Conservation (phyloP, 352 stramenopile species). For the Phytopythium boreale region DNA sequence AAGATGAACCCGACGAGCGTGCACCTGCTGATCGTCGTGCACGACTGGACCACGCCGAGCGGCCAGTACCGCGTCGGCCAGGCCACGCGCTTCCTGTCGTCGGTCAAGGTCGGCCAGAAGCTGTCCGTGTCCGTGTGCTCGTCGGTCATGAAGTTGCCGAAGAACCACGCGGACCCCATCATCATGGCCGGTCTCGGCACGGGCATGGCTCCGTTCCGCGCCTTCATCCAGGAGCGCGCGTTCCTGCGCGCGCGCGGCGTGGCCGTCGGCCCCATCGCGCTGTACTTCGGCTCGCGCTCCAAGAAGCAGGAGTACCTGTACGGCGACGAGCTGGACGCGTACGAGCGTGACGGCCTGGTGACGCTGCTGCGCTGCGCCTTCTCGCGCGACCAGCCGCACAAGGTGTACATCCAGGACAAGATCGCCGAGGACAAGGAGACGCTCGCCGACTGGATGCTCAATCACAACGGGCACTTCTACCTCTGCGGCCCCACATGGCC, state of each 20-base stretch:
- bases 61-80: conserved; percentile 66
- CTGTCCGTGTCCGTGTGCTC: conserved; percentile 69
- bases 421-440: conserved; percentile 82
- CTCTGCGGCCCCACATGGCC: conserved; percentile 83
- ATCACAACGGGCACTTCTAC: conserved; percentile 84
- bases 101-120: conserved; percentile 43
- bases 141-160: conserved; percentile 76
- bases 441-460: conserved; percentile 64
- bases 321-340: conserved; percentile 86
- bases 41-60: conserved; percentile 81
- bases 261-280: conserved; percentile 67
- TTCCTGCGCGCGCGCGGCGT: conserved; percentile 63
- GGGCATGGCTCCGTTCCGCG: conserved; percentile 76
- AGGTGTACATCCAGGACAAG: conserved; percentile 89
- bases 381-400: conserved; percentile 86
- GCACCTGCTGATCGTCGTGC: conserved; percentile 83
- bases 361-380: conserved; percentile 84
- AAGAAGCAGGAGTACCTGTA: conserved; percentile 96
- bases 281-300: conserved; percentile 96
- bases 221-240: conserved; percentile 88
- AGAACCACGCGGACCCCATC: conserved; percentile 66
- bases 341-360: conserved; percentile 78
- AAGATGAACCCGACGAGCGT: conserved; percentile 83
- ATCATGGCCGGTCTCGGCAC: conserved; percentile 88
- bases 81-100: conserved; percentile 58